Evolutionary conservation across 768 basidiomycete genomes (phyloP).

Genomic region (Chiua virens): DNA sequence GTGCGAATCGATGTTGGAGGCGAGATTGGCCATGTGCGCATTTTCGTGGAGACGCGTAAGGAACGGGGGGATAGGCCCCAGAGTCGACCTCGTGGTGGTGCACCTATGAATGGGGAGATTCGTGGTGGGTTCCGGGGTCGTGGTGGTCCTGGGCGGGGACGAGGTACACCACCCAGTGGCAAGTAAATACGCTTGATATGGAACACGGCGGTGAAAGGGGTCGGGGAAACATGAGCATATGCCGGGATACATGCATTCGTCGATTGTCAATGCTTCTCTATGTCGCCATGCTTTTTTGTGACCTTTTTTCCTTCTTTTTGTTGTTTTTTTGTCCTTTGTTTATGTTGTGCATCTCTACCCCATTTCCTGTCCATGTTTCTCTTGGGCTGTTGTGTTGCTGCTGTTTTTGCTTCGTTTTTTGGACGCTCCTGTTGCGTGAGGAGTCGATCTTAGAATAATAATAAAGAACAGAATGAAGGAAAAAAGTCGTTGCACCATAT

Average conservation of each 20-base stretch:
- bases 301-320: constrained; percentile 1
- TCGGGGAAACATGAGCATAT: constrained; percentile 2
- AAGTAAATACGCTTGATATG: constrained; percentile 20
- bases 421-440: constrained; percentile 26
- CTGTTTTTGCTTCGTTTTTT: constrained; percentile 4
- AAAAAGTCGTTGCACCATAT: neutral
- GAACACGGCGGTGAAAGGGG: neutral
- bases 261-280: constrained; percentile 6
- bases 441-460: constrained; percentile 16
- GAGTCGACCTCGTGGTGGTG: constrained; percentile 60
- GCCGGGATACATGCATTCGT: constrained; percentile 10
- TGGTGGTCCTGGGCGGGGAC: constrained; percentile 44
- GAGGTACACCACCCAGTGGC: constrained; percentile 32
- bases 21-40: constrained; percentile 49
- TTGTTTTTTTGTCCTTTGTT: constrained; percentile 4
- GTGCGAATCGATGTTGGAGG: constrained; percentile 71
- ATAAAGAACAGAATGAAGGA: constrained; percentile 5
- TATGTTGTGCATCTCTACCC: constrained; percentile 15
- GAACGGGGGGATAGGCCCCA: constrained; percentile 83
- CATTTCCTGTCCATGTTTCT: constrained; percentile 6
- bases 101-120: constrained; percentile 47
- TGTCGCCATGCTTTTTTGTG: constrained; percentile 10
- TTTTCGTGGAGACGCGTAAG: constrained; percentile 87
- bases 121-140: constrained; percentile 50
- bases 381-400: constrained; percentile 14